Conservation (phyloP, 768 basidiomycete species). For the Suillus brevipes region DNA sequence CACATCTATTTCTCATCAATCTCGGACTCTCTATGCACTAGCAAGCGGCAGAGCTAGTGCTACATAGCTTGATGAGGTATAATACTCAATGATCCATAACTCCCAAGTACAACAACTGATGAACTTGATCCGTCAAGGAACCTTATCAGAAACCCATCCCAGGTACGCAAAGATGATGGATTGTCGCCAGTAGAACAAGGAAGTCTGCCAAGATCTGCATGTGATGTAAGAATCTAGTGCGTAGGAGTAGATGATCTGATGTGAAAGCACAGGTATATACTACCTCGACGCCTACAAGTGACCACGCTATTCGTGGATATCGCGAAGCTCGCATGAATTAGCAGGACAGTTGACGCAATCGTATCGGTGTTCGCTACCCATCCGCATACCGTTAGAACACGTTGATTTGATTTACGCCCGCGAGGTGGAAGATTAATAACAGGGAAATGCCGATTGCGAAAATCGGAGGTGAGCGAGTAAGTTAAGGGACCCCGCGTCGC, state of each 20-base stretch:
- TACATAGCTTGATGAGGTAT: neutral
- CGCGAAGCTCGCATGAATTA: neutral
- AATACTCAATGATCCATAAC: no score
- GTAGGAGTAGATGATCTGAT: neutral
- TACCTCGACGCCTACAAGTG: neutral
- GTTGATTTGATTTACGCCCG: conserved; percentile 2
- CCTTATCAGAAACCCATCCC: neutral
- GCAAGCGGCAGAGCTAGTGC: neutral
- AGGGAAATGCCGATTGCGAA: neutral
- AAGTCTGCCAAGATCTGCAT: neutral
- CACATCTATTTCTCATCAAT: neutral
- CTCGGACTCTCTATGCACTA: neutral
- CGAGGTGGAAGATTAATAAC: neutral
- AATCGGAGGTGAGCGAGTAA: neutral
- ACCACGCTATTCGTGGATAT: neutral
- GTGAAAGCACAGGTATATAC: neutral
- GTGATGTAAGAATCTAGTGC: neutral
- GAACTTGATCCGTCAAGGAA: neutral
- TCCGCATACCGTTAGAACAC: neutral
- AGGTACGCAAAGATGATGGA: neutral
- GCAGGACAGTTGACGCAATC: neutral
- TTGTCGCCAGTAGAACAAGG: neutral
- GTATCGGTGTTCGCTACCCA: neutral
- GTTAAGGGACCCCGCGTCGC: neutral
- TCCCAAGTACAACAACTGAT: no score